Percentiles rank a stretch among this genome's conserved stretches.
Conservation (phyloP, 1,139 yeast species). For the Diutina catenulata region DNA sequence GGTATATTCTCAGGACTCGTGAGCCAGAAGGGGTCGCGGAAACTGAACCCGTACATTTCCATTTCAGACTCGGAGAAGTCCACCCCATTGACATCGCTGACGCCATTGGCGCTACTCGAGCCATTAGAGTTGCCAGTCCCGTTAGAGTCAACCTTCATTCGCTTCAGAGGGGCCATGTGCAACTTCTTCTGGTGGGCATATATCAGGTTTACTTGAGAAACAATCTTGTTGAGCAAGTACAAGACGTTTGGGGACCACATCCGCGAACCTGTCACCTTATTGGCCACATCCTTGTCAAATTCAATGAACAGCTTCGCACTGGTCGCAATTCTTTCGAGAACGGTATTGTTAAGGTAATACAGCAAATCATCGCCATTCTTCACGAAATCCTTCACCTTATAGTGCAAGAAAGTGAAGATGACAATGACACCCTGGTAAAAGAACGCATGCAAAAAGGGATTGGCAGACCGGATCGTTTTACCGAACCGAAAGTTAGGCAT, state of each 20-base stretch:
- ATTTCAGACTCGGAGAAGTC: not conserved
- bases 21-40: conserved; percentile 34
- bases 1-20: conserved; percentile 31
- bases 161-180: conserved; percentile 1
- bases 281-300: conserved; percentile 16
- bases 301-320: conserved; percentile 15
- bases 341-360: conserved; percentile 7
- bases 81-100: not conserved
- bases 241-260: conserved; percentile 29
- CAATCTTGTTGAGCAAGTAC: conserved; percentile 21
- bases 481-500: conserved; percentile 16
- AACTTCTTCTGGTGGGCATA: conserved; percentile 13
- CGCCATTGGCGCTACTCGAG: not conserved
- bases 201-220: conserved; percentile 20
- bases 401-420: conserved; percentile 35
- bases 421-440: conserved; percentile 42
- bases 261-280: conserved; percentile 13
- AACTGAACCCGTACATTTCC: conserved; percentile 12
- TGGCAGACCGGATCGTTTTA: conserved; percentile 21
- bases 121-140: conserved; percentile 8
- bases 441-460: conserved; percentile 38
- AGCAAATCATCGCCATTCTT: conserved; percentile 10
- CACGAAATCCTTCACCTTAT: conserved; percentile 27
- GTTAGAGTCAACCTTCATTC: conserved; percentile 10
- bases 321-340: conserved; percentile 17